Conservation (phyloP, 1,284 basidiomycete species). For the Ceratobasidium sp. region DNA sequence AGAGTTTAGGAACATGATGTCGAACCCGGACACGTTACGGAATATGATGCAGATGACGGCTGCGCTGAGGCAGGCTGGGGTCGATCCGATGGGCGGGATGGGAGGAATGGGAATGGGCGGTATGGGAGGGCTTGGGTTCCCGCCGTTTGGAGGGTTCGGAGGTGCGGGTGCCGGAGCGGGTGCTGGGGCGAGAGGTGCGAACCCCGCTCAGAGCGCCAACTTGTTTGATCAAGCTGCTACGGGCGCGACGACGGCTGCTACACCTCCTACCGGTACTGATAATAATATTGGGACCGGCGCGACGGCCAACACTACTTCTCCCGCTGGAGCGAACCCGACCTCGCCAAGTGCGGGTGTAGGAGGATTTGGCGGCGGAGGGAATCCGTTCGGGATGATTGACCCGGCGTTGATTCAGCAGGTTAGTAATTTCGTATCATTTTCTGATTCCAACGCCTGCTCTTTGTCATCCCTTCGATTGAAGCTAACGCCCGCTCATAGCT, state of each 20-base stretch:
- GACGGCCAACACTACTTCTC: slow-evolving; percentile 18
- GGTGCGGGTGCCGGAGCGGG: slow-evolving; percentile 48
- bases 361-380: background rate
- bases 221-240: slow-evolving; percentile 47
- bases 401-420: slow-evolving; percentile 47
- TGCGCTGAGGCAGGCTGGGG: slow-evolving; percentile 52
- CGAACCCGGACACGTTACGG: slow-evolving; percentile 83
- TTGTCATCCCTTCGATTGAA: no score
- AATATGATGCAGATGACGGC: slow-evolving; percentile 86
- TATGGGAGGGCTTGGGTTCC: slow-evolving; percentile 44
- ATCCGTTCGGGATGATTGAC: slow-evolving; percentile 50
- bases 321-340: slow-evolving; percentile 11
- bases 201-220: slow-evolving; percentile 57
- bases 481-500: slow-evolving; percentile 33
- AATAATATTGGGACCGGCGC: slow-evolving; percentile 22
- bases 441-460: background rate
- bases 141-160: slow-evolving; percentile 46
- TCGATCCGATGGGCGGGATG: slow-evolving; percentile 40
- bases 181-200: background rate
- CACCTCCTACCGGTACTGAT: slow-evolving; percentile 5
- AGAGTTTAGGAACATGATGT: slow-evolving; percentile 87
- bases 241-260: slow-evolving; percentile 35
- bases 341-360: background rate
- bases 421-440: slow-evolving; percentile 3
- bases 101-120: slow-evolving; percentile 54